Evolutionary conservation across 805 yeast species (phyloP).

Genomic region (Debaryomyces castellii): DNA sequence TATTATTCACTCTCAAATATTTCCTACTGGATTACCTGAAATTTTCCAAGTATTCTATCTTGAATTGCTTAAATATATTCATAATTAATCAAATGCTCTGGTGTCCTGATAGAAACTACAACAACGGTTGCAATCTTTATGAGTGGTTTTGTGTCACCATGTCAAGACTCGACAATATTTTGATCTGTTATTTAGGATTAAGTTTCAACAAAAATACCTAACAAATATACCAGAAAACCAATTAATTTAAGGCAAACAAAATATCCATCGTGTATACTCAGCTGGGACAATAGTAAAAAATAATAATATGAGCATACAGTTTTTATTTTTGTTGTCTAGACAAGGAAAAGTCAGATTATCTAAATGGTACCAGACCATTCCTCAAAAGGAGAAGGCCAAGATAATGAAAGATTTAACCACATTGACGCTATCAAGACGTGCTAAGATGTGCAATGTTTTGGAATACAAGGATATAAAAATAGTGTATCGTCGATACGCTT

Average conservation of each 20-base stretch:
- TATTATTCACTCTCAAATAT: no score
- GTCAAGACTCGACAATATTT: not conserved
- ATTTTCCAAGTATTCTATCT: no score
- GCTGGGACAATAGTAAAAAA: not conserved
- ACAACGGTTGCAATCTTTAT: not conserved
- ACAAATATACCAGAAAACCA: no score
- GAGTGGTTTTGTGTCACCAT: not conserved
- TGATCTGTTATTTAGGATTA: not conserved
- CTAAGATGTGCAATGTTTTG: conserved; percentile 93
- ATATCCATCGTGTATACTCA: no score
- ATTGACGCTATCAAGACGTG: conserved; percentile 76
- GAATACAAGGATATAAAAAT: conserved; percentile 85
- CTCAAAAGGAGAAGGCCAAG: conserved; percentile 83
- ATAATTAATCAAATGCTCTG: no score
- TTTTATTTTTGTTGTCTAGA: conserved; percentile 77
- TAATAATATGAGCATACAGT: conserved; percentile 71
- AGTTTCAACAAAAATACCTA: no score
- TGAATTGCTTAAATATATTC: no score
- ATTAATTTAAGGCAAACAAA: not conserved
- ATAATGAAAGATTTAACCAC: conserved; percentile 85
- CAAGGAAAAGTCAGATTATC: conserved; percentile 94
- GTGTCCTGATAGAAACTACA: no score
- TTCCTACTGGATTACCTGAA: no score
- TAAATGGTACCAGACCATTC: conserved; percentile 86
- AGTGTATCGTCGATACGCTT: conserved; percentile 90